Percentiles rank a stretch among this genome's conserved stretches.
Evolutionary conservation across 2,329 filamentous ascomycete species (phyloP).

Genomic region (Colletotrichum incanum): DNA sequence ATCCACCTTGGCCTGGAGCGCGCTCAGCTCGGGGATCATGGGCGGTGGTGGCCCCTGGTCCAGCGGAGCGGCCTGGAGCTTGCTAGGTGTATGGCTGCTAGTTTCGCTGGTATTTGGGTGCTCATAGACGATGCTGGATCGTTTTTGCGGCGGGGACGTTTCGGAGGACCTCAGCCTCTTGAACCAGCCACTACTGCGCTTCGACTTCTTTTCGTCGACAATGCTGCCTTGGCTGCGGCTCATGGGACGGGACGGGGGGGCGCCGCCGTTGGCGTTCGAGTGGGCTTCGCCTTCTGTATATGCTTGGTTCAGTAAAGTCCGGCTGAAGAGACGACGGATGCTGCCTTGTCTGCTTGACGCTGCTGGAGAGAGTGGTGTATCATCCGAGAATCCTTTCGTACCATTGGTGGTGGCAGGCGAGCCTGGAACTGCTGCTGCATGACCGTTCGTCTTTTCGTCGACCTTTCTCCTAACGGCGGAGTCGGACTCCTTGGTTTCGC

Average conservation of each 20-base stretch:
- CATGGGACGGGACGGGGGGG: slow-evolving; percentile 58
- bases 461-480: slow-evolving; percentile 42
- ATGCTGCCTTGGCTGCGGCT: slow-evolving; percentile 67
- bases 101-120: slow-evolving; percentile 49
- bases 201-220: slow-evolving; percentile 68
- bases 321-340: slow-evolving; percentile 72
- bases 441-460: slow-evolving; percentile 45
- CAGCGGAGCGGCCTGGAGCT: slow-evolving; percentile 44
- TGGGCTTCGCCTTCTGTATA: slow-evolving; percentile 66
- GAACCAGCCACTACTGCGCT: slow-evolving; percentile 73
- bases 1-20: slow-evolving; percentile 66
- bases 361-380: slow-evolving; percentile 67
- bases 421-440: slow-evolving; percentile 41
- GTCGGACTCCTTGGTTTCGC: slow-evolving; percentile 48
- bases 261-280: slow-evolving; percentile 55
- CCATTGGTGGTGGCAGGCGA: slow-evolving; percentile 52
- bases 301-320: slow-evolving; percentile 68
- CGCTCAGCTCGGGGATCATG: slow-evolving; percentile 72
- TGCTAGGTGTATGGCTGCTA: slow-evolving; percentile 47
- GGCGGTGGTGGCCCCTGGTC: slow-evolving; percentile 68
- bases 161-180: slow-evolving; percentile 64
- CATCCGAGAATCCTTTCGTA: slow-evolving; percentile 66
- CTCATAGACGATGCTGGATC: slow-evolving; percentile 61
- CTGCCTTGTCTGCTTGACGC: slow-evolving; percentile 68
- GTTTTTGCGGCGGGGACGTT: slow-evolving; percentile 53